These are phyloP conservation scores for Rhododendron williamsianum DNA, from an alignment of 148 eudicot genomes.

Conservation along the genomic window DNA sequence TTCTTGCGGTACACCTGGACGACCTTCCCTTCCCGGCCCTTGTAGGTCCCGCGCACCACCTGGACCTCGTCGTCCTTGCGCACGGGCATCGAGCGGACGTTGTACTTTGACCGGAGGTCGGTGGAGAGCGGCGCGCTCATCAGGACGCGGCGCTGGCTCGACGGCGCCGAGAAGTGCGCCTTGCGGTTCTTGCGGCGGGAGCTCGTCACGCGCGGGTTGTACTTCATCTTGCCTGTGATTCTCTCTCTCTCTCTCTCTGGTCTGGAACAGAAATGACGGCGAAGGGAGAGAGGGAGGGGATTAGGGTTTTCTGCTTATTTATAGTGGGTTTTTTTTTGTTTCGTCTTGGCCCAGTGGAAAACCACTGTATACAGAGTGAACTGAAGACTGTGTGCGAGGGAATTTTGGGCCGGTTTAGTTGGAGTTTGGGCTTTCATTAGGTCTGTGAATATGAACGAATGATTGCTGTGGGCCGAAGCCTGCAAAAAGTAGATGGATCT, in stretches of 20 bases:
- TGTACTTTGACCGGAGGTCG: conserved; percentile 21
- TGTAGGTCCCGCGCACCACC: conserved; percentile 19
- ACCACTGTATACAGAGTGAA: too few relatives aligned
- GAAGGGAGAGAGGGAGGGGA: not conserved
- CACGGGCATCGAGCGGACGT: conserved; percentile 20
- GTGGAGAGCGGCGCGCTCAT: conserved; percentile 9
- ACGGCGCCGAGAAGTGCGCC: conserved; percentile 20
- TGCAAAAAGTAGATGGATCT: too few relatives aligned
- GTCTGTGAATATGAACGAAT: too few relatives aligned
- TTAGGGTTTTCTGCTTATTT: not conserved
- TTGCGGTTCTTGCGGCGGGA: conserved; percentile 18
- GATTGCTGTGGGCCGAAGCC: too few relatives aligned
- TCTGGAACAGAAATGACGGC: not conserved
- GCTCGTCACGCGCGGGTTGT: conserved; percentile 14
- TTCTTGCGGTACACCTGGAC: conserved; percentile 28
- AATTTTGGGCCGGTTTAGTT: too few relatives aligned
- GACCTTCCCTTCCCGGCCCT: conserved; percentile 22
- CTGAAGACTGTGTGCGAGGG: too few relatives aligned
- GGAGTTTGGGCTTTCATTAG: too few relatives aligned
- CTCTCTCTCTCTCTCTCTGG: not conserved
- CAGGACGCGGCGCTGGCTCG: not conserved
- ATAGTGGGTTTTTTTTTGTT: too few relatives aligned
- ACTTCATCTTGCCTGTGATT: conserved; percentile 7
- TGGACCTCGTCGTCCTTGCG: conserved; percentile 18
- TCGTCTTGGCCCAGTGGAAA: too few relatives aligned